These are phyloP conservation scores for Paulownia fortunei DNA, from an alignment of 257 asterid species.

Conservation along the genomic window DNA sequence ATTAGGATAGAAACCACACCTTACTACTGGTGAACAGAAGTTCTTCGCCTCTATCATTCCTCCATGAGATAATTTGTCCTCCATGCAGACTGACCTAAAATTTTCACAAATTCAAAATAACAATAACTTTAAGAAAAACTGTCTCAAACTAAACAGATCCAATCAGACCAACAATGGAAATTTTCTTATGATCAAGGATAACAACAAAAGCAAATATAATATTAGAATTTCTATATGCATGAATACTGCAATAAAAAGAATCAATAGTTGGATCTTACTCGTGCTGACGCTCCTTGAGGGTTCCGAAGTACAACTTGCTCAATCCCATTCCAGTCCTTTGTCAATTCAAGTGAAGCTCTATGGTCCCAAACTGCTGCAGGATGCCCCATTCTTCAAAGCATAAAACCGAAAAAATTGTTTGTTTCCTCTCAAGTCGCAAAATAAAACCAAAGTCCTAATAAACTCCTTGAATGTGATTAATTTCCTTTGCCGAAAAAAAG, in stretches of 20 bases:
- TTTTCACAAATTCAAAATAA: constrained; percentile 22
- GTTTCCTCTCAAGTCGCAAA: constrained; percentile 29
- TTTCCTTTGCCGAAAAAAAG: constrained; percentile 8
- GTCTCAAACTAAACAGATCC: constrained; percentile 25
- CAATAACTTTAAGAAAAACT: constrained; percentile 20
- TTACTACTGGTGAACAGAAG: constrained; percentile 86
- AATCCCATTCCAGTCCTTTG: constrained; percentile 89
- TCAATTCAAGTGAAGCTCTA: constrained; percentile 64
- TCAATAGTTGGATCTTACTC: constrained; percentile 56
- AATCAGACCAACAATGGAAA: neutral
- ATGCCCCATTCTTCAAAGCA: constrained; percentile 74
- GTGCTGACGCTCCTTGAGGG: constrained; percentile 83
- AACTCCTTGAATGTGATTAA: constrained; percentile 23
- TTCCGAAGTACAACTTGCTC: constrained; percentile 84
- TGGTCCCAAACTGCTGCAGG: constrained; percentile 80
- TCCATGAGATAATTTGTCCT: constrained; percentile 93
- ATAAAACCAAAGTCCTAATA: constrained; percentile 27
- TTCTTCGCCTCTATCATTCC: constrained; percentile 90
- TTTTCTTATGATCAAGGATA: constrained; percentile 8
- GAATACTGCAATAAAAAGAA: constrained; percentile 19
- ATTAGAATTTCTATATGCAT: constrained; percentile 1
- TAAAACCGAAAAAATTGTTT: constrained; percentile 6
- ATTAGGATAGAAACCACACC: constrained; percentile 53
- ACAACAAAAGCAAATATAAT: constrained; percentile 12
- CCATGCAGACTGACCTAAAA: constrained; percentile 88